phyloP scores from a whole-genome alignment of 208 protist genomes.

The Crithidia thermophila region DNA sequence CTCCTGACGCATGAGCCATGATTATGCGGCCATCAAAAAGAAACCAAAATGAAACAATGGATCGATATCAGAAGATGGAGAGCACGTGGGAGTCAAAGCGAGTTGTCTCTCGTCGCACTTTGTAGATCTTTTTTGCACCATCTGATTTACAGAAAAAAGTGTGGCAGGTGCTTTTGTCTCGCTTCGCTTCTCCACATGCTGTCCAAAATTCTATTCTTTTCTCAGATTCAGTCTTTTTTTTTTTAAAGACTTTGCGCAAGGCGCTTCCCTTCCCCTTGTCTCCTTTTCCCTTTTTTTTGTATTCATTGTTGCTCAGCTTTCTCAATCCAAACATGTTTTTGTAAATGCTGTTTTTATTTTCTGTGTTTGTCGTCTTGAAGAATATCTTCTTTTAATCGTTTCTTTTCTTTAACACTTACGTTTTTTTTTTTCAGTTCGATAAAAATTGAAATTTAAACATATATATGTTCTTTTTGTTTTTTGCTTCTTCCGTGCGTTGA shows the following conservation, averaged over 20 bases:
- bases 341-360: neutral
- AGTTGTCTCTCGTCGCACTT: too few relatives aligned
- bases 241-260: neutral
- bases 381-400: conserved; percentile 15
- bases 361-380: neutral
- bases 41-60: neutral
- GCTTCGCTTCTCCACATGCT: too few relatives aligned
- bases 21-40: too few relatives aligned
- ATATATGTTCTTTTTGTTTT: neutral
- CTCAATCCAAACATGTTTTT: neutral
- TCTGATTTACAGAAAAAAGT: too few relatives aligned
- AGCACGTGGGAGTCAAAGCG: too few relatives aligned
- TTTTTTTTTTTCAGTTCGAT: conserved; percentile 3
- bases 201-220: too few relatives aligned
- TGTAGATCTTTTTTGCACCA: neutral
- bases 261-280: neutral
- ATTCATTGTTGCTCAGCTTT: conserved; percentile 13
- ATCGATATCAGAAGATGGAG: too few relatives aligned
- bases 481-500: neutral
- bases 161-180: neutral
- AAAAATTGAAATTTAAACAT: too few relatives aligned
- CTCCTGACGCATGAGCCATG: too few relatives aligned
- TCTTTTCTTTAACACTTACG: conserved; percentile 12
- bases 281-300: conserved; percentile 13
- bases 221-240: neutral